Evolutionary conservation across 495 filamentous ascomycete genomes (phyloP).

Genomic region (Aspergillus leporis): DNA sequence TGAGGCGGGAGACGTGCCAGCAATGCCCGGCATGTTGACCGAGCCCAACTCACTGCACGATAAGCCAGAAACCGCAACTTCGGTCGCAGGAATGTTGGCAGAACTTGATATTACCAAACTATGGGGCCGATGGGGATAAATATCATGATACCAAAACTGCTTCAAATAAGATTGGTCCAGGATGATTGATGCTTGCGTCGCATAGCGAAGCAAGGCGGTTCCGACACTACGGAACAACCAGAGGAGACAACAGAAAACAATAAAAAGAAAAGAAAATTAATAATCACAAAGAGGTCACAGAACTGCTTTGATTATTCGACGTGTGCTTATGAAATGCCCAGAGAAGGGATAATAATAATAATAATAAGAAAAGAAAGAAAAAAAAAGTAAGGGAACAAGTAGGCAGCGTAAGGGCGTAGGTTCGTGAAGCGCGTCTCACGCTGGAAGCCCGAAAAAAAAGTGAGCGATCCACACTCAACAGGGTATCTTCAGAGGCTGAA

Average conservation of each 20-base stretch:
- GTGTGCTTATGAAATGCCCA: neutral
- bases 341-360: neutral
- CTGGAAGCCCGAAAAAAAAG: neutral
- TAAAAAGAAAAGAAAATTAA: neutral
- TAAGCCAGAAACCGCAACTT: constrained; percentile 5
- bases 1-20: constrained; percentile 34
- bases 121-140: constrained; percentile 11
- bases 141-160: constrained; percentile 24
- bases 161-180: constrained; percentile 24
- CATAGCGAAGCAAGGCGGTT: constrained; percentile 11
- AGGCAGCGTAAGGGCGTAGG: constrained; percentile 9
- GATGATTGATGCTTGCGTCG: constrained; percentile 15
- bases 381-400: constrained; percentile 8
- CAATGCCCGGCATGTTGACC: constrained; percentile 40
- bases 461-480: neutral
- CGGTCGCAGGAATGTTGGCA: constrained; percentile 8
- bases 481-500: neutral
- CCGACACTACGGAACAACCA: neutral
- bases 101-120: constrained; percentile 5
- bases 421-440: constrained; percentile 13
- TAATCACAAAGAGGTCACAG: neutral
- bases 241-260: neutral
- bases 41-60: constrained; percentile 19
- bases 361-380: constrained; percentile 4
- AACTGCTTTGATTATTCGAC: neutral